phyloP scores from a whole-genome alignment of 768 basidiomycete genomes.

The Termitomyces sp. region DNA sequence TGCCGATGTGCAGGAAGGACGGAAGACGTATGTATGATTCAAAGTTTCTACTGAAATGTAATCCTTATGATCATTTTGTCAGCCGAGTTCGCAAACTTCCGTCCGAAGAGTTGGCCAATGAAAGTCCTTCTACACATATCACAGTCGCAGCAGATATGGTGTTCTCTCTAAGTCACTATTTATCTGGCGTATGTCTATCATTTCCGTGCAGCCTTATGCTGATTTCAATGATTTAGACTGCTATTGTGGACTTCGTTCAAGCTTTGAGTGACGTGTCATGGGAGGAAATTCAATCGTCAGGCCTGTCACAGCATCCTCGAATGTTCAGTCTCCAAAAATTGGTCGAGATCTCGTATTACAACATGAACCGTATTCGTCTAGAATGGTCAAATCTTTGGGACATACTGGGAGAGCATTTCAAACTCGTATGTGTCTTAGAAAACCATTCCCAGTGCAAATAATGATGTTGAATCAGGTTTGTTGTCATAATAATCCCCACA shows the following conservation, averaged over 20 bases:
- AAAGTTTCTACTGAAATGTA: background rate
- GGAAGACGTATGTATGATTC: constrained; percentile 63
- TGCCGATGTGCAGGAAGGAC: constrained; percentile 77
- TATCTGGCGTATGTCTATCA: constrained; percentile 77
- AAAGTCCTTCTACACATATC: constrained; percentile 95
- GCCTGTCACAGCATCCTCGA: constrained; percentile 88
- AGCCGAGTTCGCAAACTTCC: constrained; percentile 59
- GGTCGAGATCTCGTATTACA: constrained; percentile 99
- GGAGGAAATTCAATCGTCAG: constrained; percentile 99
- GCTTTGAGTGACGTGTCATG: constrained; percentile 96
- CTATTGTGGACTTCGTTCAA: constrained; percentile 96
- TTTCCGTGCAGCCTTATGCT: background rate
- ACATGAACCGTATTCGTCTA: constrained; percentile 96
- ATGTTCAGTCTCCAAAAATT: constrained; percentile 97
- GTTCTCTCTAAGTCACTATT: constrained; percentile 90
- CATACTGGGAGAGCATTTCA: constrained; percentile 97
- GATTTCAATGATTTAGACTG: constrained; percentile 50
- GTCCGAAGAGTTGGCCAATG: constrained; percentile 92
- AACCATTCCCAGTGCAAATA: background rate
- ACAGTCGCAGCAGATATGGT: constrained; percentile 99
- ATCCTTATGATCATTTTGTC: constrained; percentile 2
- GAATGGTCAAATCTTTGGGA: constrained; percentile 99
- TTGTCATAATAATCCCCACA: constrained; percentile 95
- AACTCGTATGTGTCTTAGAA: constrained; percentile 59
- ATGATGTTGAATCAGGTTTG: constrained; percentile 63